Evolutionary conservation across 2,329 filamentous ascomycete species (phyloP).

Genomic region (Biscogniauxia marginata): DNA sequence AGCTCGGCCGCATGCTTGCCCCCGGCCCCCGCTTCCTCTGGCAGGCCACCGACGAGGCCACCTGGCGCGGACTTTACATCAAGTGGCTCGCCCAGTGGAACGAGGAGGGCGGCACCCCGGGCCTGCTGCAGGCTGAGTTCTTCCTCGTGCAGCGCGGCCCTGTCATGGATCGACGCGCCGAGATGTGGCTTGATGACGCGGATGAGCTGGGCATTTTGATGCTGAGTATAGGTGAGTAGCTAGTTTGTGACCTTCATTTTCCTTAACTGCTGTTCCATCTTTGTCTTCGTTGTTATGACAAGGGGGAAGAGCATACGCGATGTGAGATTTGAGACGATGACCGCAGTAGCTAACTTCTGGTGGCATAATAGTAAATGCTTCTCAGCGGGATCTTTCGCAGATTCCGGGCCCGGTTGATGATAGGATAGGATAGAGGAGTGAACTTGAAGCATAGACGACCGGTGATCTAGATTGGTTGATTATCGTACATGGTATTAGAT

Average conservation of each 20-base stretch:
- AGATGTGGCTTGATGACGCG: slow-evolving; percentile 41
- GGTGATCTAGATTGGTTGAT: no score
- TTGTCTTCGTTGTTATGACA: no score
- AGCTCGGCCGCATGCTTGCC: slow-evolving; percentile 39
- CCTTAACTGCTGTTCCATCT: no score
- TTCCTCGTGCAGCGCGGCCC: slow-evolving; percentile 28
- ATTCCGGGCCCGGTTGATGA: background rate
- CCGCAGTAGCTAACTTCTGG: background rate
- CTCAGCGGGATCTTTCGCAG: background rate
- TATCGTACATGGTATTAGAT: background rate
- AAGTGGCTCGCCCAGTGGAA: slow-evolving; percentile 36
- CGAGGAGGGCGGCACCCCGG: slow-evolving; percentile 12
- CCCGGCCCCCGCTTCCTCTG: slow-evolving; percentile 39
- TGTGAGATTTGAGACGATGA: no score
- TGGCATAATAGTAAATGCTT: slow-evolving; percentile 1
- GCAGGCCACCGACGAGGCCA: slow-evolving; percentile 31
- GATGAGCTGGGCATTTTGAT: slow-evolving; percentile 42
- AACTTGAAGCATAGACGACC: no score
- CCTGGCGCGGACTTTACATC: slow-evolving; percentile 35
- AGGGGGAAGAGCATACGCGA: no score
- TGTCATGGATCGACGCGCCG: slow-evolving; percentile 32
- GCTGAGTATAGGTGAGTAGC: slow-evolving; percentile 31
- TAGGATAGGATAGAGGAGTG: background rate
- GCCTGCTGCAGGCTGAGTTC: slow-evolving; percentile 34
- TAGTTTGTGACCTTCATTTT: background rate